These are phyloP conservation scores for Lasiodiplodia sp. DNA, from an alignment of 2,329 filamentous ascomycete genomes.

Conservation along the genomic window DNA sequence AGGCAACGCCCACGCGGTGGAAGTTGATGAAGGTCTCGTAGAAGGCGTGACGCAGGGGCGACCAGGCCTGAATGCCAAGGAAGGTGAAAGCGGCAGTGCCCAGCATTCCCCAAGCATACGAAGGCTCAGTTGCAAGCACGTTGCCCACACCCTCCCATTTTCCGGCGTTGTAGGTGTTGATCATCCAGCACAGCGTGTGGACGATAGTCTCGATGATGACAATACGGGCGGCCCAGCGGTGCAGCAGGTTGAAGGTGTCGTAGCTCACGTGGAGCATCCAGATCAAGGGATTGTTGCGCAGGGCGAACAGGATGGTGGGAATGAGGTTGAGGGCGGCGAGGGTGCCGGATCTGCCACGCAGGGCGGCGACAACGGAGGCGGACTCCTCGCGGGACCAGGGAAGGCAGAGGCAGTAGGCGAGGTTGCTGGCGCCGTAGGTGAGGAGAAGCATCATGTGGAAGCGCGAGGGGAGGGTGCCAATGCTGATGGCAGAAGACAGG, in stretches of 20 bases:
- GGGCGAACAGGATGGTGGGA: slow-evolving; percentile 85
- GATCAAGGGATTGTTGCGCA: slow-evolving; percentile 93
- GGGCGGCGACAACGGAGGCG: slow-evolving; percentile 73
- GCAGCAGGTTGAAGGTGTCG: slow-evolving; percentile 92
- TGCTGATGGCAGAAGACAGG: slow-evolving; percentile 70
- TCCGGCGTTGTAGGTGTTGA: slow-evolving; percentile 67
- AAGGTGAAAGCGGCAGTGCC: slow-evolving; percentile 67
- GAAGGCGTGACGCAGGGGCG: slow-evolving; percentile 87
- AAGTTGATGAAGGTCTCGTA: slow-evolving; percentile 95
- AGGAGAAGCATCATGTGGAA: slow-evolving; percentile 75
- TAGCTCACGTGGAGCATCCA: slow-evolving; percentile 83
- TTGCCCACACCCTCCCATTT: slow-evolving; percentile 67
- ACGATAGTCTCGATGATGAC: slow-evolving; percentile 72
- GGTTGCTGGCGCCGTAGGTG: slow-evolving; percentile 74
- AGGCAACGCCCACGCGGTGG: slow-evolving; percentile 77
- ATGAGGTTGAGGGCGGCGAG: slow-evolving; percentile 91
- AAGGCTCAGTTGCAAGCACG: slow-evolving; percentile 64
- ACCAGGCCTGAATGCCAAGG: slow-evolving; percentile 74
- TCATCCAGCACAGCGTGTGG: slow-evolving; percentile 76
- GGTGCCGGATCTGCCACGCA: slow-evolving; percentile 84
- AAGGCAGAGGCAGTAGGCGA: slow-evolving; percentile 77
- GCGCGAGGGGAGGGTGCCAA: slow-evolving; percentile 80
- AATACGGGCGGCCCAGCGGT: slow-evolving; percentile 82
- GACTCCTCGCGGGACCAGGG: slow-evolving; percentile 61
- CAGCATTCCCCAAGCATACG: slow-evolving; percentile 70